Percentiles rank a stretch among this genome's conserved stretches.
phyloP scores from a whole-genome alignment of 306 rosid species.

The Myrica gale region DNA sequence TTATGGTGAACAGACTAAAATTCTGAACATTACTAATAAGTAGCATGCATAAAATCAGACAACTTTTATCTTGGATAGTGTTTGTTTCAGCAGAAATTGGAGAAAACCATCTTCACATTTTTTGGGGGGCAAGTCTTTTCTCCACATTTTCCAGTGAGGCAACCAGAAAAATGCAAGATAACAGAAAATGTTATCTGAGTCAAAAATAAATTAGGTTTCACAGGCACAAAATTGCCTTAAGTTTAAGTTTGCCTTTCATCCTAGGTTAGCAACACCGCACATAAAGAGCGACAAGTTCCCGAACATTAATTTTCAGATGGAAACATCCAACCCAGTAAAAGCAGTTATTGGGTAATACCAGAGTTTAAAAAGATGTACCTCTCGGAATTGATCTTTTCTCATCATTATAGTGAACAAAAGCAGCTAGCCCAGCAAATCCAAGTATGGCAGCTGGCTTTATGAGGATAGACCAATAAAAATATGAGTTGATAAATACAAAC shows the following conservation, averaged over 20 bases:
- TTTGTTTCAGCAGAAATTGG: too few species aligned
- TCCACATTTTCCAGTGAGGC: too few species aligned
- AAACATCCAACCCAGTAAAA: slow-evolving; percentile 9
- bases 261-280: not conserved
- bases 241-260: too few species aligned
- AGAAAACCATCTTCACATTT: too few species aligned
- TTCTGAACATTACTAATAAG: not conserved
- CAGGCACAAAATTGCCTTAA: too few species aligned
- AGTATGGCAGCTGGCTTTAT: slow-evolving; percentile 58
- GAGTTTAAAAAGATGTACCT: slow-evolving; percentile 45
- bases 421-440: slow-evolving; percentile 69
- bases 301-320: not conserved
- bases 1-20: not conserved
- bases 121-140: too few species aligned
- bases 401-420: slow-evolving; percentile 66
- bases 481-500: slow-evolving; percentile 9
- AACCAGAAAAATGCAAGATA: too few species aligned
- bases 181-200: too few species aligned
- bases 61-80: too few species aligned
- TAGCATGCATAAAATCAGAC: not conserved
- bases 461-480: slow-evolving; percentile 27
- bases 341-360: not conserved
- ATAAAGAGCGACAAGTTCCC: not conserved
- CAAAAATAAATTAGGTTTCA: too few species aligned
- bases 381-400: slow-evolving; percentile 74